Base-by-base conservation (phyloP, 2,329 filamentous ascomycete species). In the Colletotrichum chrysophilum region DNA sequence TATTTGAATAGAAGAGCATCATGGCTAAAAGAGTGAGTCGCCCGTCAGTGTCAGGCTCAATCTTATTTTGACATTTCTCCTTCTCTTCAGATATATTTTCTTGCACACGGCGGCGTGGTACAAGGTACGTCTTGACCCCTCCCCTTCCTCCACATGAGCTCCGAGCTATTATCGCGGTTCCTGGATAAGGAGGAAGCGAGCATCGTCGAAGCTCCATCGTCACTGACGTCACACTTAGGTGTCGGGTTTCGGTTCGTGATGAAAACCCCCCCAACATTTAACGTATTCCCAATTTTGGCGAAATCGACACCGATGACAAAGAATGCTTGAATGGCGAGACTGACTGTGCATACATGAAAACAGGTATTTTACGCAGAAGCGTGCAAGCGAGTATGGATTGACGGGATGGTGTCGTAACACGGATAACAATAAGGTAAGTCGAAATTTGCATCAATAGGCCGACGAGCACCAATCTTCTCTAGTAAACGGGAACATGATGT, bases 371-470 rank as follows among this genome's bases (percentile, higher is more conserved):
- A 87, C 91, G 2, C 86, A 86, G 43, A 88, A 88, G 78, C 88
- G 86, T 72, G 91, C 91, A 1, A 81, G 80, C 0, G 85, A 89
- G 38, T 85, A 88, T 58, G 85, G 84, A 7, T 75, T 93, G 7
- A 92, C 90, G 0, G 91, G 91, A 24, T 93, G 91, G 91, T 92
- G 91, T 70, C 85, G 89, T 43, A 93, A 93, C 80, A 91, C 89
- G 0, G 79, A 85, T 2, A 87, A 90, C 74, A 88, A 89, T 77
- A 92, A 91, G 84, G 91, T 89, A 78, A 56, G 79, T 30, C 8
- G 48, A 30, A n/a, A 4, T n/a, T 24, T 64, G 30, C 58, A 43
- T 60, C 14, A 6, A 52, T 13, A 13, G 7, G 4, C 43, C 43
- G 43, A 52, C 43, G 43, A 52, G 43, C 43, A 52, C n/a, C 43